These are phyloP conservation scores for Thielaviopsis ethacetica DNA, from an alignment of 2,329 filamentous ascomycete genomes.

Conservation along the genomic window DNA sequence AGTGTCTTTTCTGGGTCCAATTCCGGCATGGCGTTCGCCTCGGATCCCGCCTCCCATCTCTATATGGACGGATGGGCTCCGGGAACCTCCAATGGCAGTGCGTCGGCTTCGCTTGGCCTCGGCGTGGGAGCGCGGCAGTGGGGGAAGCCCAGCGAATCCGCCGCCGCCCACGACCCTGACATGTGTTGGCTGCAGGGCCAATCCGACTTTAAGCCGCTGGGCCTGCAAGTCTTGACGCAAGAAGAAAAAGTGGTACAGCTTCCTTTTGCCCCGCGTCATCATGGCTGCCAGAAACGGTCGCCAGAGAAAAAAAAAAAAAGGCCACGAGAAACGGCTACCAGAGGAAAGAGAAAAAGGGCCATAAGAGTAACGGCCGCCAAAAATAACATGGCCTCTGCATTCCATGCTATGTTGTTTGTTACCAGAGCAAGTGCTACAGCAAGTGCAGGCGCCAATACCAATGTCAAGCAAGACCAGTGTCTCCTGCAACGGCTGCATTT, in stretches of 20 bases:
- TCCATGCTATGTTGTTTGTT: conserved; percentile 18
- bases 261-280: neutral
- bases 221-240: conserved; percentile 49
- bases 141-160: conserved; percentile 62
- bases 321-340: too few species aligned
- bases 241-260: conserved; percentile 41
- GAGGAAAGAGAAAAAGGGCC: too few species aligned
- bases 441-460: too few species aligned
- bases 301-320: too few species aligned
- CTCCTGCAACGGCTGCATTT: too few species aligned
- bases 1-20: conserved; percentile 42
- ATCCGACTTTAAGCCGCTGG: conserved; percentile 54
- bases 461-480: neutral
- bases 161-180: conserved; percentile 65
- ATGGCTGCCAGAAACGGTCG: too few species aligned
- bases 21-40: conserved; percentile 29
- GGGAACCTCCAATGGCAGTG: conserved; percentile 47
- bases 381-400: too few species aligned
- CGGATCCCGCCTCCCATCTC: conserved; percentile 22
- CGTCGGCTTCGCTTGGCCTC: conserved; percentile 12
- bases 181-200: conserved; percentile 68
- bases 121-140: conserved; percentile 39
- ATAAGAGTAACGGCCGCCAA: too few species aligned
- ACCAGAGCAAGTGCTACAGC: neutral
- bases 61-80: conserved; percentile 70